Base-by-base conservation (phyloP, 805 yeast genomes). In the Candida namnaoensis region DNA sequence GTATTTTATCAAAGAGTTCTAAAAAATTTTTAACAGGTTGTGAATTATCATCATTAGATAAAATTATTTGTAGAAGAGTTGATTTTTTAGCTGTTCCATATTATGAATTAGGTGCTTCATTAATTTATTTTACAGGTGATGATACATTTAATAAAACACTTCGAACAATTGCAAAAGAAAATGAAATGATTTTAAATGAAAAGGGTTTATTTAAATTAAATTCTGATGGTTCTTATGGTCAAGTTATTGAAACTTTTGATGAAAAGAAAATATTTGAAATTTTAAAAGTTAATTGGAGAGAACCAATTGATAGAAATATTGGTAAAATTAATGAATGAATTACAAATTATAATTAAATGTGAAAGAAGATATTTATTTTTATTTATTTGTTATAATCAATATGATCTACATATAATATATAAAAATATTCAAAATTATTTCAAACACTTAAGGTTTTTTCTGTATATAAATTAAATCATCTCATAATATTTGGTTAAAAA, bases 101-200 rank as follows among this genome's bases (percentile, higher is more conserved):
- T 62, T 44, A 51, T 2, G 64, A 67, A 30, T 48, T 62, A 8
- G 82, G 80, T 0, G 72, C 77, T 0, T 60, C 73, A 0, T 48
- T 68, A 49, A 57, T 77, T 7, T 76, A 77, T 51, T 77, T 74
- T 48, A 74, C 77, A 0, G 83, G 83, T 0, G 70, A 74, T 47
- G 71, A 69, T 42, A 57, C 64, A 24, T 74, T 76, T 52, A 77
- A 76, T 51, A 63, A 80, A 40, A 51, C 60, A 30, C 49, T 74
- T 30, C 57, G 82, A 32, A 47, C 60, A 28, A 49, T 67, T 27
- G 81, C 82, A 0, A 45, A 43, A 15, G 55, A 61, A 26, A 58
- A 62, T 40, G 72, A 71, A 0, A 47, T 55, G 54, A 19, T 27
- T 1, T 41, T 77, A 41, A 76, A 57, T 45, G 66, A 67, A 25